These are phyloP conservation scores for Podaxis rugospora DNA, from an alignment of 768 basidiomycete genomes.

Conservation along the genomic window DNA sequence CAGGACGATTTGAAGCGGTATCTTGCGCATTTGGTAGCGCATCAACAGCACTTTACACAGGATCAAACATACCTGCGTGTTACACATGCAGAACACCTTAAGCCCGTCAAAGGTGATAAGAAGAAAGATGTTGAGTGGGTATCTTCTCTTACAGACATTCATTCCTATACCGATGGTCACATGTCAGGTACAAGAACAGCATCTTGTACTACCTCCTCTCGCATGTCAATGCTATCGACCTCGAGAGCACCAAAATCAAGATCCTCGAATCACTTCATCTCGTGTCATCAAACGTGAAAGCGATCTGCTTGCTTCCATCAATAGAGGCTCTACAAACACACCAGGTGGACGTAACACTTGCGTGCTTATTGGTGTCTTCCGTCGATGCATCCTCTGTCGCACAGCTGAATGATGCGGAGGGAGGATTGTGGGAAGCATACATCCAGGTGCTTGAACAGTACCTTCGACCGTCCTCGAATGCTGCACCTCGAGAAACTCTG, in stretches of 20 bases:
- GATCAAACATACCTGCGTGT: slow-evolving; percentile 54
- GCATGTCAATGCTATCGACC: slow-evolving; percentile 60
- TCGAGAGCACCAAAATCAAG: slow-evolving; percentile 41
- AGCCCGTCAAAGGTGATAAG: slow-evolving; percentile 42
- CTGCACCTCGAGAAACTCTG: slow-evolving; percentile 35
- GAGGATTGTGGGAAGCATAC: slow-evolving; percentile 49
- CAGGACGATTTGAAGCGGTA: slow-evolving; percentile 61
- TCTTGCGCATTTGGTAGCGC: slow-evolving; percentile 42
- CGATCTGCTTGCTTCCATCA: slow-evolving; percentile 55
- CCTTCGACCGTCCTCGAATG: slow-evolving; percentile 44
- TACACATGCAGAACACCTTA: slow-evolving; percentile 58
- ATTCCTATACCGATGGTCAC: not conserved
- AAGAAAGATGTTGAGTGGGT: slow-evolving; percentile 53
- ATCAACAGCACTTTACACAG: slow-evolving; percentile 51
- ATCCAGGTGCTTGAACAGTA: slow-evolving; percentile 35
- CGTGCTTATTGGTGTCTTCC: slow-evolving; percentile 34
- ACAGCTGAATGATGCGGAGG: slow-evolving; percentile 40
- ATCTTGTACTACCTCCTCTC: slow-evolving; percentile 77
- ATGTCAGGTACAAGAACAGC: slow-evolving; percentile 60
- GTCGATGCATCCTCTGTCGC: slow-evolving; percentile 45
- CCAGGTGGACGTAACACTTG: slow-evolving; percentile 32
- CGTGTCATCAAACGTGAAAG: slow-evolving; percentile 43
- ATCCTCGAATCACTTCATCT: slow-evolving; percentile 46
- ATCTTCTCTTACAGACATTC: not conserved
- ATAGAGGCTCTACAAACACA: slow-evolving; percentile 34